Conservation (phyloP, 139 green algal genomes). For the Coelastrella sp. region DNA sequence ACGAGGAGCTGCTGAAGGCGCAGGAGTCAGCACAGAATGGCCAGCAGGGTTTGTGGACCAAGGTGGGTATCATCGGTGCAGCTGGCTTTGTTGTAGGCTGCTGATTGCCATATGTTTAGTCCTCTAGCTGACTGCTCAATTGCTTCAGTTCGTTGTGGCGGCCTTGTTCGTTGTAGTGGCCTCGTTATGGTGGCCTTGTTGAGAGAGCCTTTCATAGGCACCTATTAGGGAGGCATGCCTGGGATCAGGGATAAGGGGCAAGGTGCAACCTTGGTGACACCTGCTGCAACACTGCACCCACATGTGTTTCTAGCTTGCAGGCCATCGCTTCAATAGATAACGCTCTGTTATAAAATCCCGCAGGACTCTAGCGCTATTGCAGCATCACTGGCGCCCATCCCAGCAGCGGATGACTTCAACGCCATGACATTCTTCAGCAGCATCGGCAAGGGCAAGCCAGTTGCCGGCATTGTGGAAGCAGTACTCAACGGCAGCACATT, state of each 20-base stretch:
- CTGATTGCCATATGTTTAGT: too few species aligned
- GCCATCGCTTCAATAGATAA: neutral
- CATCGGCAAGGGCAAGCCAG: constrained; percentile 84
- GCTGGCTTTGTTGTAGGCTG: too few species aligned
- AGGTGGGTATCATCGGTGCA: constrained; percentile 56
- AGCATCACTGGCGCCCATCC: constrained; percentile 54
- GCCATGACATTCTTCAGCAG: constrained; percentile 64
- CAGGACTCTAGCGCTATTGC: constrained; percentile 62
- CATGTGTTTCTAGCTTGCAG: too few species aligned
- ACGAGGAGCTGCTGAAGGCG: constrained; percentile 84
- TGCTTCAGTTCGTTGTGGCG: too few species aligned
- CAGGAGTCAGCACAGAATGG: constrained; percentile 79
- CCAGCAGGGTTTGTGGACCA: constrained; percentile 86
- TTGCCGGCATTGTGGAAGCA: constrained; percentile 89
- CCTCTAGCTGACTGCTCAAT: too few species aligned
- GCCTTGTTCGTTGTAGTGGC: too few species aligned
- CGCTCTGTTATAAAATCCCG: neutral
- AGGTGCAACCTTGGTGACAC: too few species aligned
- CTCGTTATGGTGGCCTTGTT: too few species aligned
- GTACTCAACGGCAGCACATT: constrained; percentile 86
- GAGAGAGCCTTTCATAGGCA: too few species aligned
- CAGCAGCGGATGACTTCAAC: constrained; percentile 59
- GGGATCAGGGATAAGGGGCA: too few species aligned
- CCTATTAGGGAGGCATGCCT: too few species aligned
- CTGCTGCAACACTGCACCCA: too few species aligned